A percentile compares a stretch with the other conserved stretches of the same genome.
Conservation (phyloP, 1,284 basidiomycete species). For the Lentinus polychrous region DNA sequence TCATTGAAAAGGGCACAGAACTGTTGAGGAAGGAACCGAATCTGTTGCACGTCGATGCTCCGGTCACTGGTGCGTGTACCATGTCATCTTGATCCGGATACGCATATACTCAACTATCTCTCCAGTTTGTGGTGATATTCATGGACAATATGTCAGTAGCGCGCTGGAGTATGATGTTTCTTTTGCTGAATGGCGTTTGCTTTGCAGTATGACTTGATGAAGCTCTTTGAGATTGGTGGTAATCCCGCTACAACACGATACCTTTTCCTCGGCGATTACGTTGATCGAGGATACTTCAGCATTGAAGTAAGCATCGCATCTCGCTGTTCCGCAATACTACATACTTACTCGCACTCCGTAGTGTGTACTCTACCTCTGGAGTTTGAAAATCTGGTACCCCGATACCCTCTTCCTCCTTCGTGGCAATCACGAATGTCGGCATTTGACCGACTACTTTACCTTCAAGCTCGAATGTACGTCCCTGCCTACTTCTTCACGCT, state of each 20-base stretch:
- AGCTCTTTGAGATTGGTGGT: conserved; percentile 90
- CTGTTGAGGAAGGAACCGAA: conserved; percentile 79
- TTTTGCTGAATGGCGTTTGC: conserved; percentile 15
- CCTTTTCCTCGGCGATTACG: conserved; percentile 91
- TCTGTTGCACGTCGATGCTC: conserved; percentile 83
- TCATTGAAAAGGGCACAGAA: conserved; percentile 75
- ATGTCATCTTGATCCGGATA: background rate
- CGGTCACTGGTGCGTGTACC: conserved; percentile 70
- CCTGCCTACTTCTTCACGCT: background rate
- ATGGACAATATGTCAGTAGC: conserved; percentile 84
- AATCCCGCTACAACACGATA: conserved; percentile 90
- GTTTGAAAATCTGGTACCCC: conserved; percentile 92
- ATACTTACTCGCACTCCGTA: conserved; percentile 15
- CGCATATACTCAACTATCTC: background rate
- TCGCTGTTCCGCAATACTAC: background rate
- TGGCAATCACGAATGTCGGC: conserved; percentile 97
- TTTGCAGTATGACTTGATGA: conserved; percentile 84
- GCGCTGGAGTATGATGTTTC: conserved; percentile 1
- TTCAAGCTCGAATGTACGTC: conserved; percentile 88
- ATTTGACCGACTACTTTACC: conserved; percentile 95
- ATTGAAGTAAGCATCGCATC: conserved; percentile 58
- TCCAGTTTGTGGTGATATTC: conserved; percentile 86
- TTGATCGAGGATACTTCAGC: conserved; percentile 90
- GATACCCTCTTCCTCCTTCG: conserved; percentile 85
- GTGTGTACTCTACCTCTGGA: conserved; percentile 89